These are phyloP conservation scores for Medicago lupulina DNA, from an alignment of 306 rosid species.

Conservation along the genomic window DNA sequence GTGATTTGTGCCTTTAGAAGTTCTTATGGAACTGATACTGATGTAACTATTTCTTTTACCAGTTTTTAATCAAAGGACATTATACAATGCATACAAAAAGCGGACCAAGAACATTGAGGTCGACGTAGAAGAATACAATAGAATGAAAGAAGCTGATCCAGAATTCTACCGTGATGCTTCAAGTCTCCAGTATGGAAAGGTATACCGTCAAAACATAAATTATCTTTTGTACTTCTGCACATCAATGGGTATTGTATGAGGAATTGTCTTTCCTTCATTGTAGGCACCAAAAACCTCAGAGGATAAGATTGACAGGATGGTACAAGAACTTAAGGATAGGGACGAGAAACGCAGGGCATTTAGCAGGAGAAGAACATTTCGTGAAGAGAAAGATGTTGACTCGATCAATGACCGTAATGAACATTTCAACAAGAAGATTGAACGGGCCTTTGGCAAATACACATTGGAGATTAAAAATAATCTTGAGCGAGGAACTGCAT, in stretches of 20 bases:
- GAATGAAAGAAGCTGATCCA: conserved; percentile 96
- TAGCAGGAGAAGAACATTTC: conserved; percentile 89
- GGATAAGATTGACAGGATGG: conserved; percentile 92
- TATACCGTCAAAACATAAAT: conserved; percentile 38
- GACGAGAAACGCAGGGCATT: conserved; percentile 79
- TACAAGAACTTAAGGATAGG: conserved; percentile 86
- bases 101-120: conserved; percentile 76
- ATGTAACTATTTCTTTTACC: conserved; percentile 36
- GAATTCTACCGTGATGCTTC: conserved; percentile 99
- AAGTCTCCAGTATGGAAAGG: conserved; percentile 97
- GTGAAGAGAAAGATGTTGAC: conserved; percentile 96
- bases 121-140: conserved; percentile 82
- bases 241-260: conserved; percentile 9
- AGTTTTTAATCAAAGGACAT: conserved; percentile 93
- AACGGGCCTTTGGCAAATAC: conserved; percentile 97
- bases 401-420: conserved; percentile 96
- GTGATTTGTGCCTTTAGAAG: neutral
- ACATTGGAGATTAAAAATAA: conserved; percentile 97
- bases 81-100: conserved; percentile 90
- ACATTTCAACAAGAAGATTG: conserved; percentile 98
- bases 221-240: conserved; percentile 22
- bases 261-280: conserved; percentile 36
- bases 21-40: conserved; percentile 22
- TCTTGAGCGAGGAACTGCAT: conserved; percentile 98
- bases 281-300: conserved; percentile 83